phyloP scores from a whole-genome alignment of 345 rosid species.

The Physaria fendleri region DNA sequence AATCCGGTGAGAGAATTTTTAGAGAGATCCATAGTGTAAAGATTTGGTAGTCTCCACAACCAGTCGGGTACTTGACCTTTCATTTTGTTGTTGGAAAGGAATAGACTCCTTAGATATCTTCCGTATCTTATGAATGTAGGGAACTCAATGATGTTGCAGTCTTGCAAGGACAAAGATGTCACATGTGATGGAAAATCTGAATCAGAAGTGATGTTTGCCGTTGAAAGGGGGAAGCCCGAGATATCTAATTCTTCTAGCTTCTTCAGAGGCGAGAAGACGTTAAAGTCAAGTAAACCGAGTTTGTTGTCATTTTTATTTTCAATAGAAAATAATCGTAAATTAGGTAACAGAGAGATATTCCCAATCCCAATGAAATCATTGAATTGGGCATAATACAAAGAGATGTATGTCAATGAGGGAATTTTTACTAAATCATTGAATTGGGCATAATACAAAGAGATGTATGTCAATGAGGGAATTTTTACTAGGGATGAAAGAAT shows the following conservation, averaged over 20 bases:
- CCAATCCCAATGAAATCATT: neutral
- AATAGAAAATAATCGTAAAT: neutral
- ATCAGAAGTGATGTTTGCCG: neutral
- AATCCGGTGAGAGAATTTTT: neutral
- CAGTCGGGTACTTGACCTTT: neutral
- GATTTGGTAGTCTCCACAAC: neutral
- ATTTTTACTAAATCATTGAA: neutral
- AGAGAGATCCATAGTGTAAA: neutral
- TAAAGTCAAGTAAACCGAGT: neutral
- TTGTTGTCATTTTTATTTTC: neutral
- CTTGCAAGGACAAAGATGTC: neutral
- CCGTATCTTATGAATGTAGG: neutral
- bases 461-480: neutral
- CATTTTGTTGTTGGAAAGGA: neutral
- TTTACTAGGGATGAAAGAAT: neutral
- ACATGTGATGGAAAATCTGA: neutral
- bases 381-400: neutral
- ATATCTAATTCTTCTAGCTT: neutral
- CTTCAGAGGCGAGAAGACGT: neutral
- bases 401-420: neutral
- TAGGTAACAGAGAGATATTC: no score
- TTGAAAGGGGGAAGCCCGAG: neutral
- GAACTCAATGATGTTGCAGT: neutral
- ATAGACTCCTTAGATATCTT: neutral
- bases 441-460: neutral